These are phyloP conservation scores for Syzygium grande DNA, from an alignment of 345 rosid genomes.

Conservation along the genomic window DNA sequence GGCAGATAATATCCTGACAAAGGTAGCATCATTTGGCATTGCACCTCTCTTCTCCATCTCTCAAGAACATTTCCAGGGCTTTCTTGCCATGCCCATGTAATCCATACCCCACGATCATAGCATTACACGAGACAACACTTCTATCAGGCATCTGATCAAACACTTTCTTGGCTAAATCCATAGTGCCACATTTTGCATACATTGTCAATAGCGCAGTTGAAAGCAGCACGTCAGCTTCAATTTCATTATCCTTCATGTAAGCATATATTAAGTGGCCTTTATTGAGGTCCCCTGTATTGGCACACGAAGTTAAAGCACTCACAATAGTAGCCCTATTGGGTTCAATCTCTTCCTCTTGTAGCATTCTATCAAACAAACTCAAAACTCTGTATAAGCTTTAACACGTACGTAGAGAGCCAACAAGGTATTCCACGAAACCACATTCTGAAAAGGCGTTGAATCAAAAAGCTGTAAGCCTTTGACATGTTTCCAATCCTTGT, in stretches of 20 bases:
- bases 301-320: conserved; percentile 51
- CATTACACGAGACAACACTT: conserved; percentile 20
- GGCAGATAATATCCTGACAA: conserved; percentile 44
- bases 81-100: conserved; percentile 25
- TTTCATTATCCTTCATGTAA: conserved; percentile 18
- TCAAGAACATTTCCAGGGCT: conserved; percentile 31
- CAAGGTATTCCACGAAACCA: conserved; percentile 22
- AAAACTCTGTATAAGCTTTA: conserved; percentile 37
- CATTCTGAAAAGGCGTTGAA: conserved; percentile 13
- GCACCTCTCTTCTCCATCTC: conserved; percentile 39
- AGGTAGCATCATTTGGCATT: conserved; percentile 38
- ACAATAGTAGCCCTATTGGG: conserved; percentile 44
- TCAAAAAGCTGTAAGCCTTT: conserved; percentile 13
- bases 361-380: conserved; percentile 37
- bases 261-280: conserved; percentile 40
- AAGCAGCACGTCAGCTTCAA: conserved; percentile 36
- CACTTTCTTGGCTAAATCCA: conserved; percentile 13
- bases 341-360: conserved; percentile 20
- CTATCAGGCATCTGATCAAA: conserved; percentile 19
- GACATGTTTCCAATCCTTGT: conserved; percentile 29
- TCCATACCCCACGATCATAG: conserved; percentile 28
- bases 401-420: conserved; percentile 37
- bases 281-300: conserved; percentile 32
- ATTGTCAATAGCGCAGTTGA: conserved; percentile 47
- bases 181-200: conserved; percentile 23